Evolutionary conservation across 164 flowering plant genomes (phyloP), one percentile per base, ranked within the genome.

Genomic region (Akebia trifoliata): DNA sequence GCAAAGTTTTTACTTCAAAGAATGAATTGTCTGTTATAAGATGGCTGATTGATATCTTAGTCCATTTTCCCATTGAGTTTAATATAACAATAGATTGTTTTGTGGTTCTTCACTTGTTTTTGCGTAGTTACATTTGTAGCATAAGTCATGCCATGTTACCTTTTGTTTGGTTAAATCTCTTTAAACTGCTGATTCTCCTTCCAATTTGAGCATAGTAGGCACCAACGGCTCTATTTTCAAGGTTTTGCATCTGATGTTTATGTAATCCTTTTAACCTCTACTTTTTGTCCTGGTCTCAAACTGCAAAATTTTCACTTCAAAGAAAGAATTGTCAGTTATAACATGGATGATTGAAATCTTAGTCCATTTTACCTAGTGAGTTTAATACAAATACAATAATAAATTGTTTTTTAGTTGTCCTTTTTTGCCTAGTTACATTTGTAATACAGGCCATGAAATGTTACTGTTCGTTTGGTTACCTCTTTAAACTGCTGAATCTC

Each of bases 181-280:
- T 45, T 43, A 25, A 43, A 18, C 21, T 43, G 47, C 24, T 43
- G 25, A n/a, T n/a, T n/a, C n/a, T n/a, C n/a, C n/a, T n/a, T 43
- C 12, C 10, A 26, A 39, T 3, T 8, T 57, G 50, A 44, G 36
- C 34, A 20, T 37, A 26, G 5, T 38, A 15, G 24, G 38, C 17
- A 20, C 35, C 22, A 12, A 15, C 9, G 12, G 24, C 44, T 42
- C 30, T 43, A 12, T 8, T 43, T 36, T n/a, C n/a, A n/a, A 36
- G 37, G 15, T 21, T 42, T 15, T 50, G 10, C 32, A 38, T 61
- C 49, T 62, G 58, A 61, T 30, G 44, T 50, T 28, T 3, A 28
- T 8, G 25, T 14, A 40, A 29, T 44, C n/a, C n/a, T n/a, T n/a
- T n/a, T 8, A 30, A 26, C 53, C 36, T 7, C 17, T 29, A 46